Base-by-base conservation (phyloP, 2,329 filamentous ascomycete genomes). In the Diaporthe velutina region DNA sequence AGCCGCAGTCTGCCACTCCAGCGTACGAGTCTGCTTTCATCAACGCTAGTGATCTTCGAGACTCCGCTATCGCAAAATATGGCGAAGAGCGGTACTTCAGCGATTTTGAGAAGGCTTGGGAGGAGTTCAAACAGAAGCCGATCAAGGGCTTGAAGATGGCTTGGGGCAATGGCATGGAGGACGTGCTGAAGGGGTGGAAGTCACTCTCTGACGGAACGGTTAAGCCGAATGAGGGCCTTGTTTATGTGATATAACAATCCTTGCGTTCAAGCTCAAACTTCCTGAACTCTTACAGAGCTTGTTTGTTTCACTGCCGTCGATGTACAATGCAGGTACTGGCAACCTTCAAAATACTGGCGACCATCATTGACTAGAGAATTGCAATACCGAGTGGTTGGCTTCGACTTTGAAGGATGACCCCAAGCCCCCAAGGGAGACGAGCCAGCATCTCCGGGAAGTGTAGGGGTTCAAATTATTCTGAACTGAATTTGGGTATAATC, bases 11-110 rank as follows among this genome's bases (percentile, higher is more conserved):
- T 3, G 54, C 19, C 19, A 19, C 45, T 25, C 55, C 70, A 15
- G 19, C 42, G n/a, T 71, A 71, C 33, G 70, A 71, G 22, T 52
- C 70, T 13, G 55, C 48, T 25, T 57, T 61, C n/a, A 28, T 71
- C n/a, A 71, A 61, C n/a, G 70, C 70, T 3, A 71, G 70, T 12
- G 70, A 61, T 15, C 54, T 71, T 13, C 55, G 70, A 9, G 70
- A 52, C 38, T n/a, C n/a, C n/a, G 70, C 70, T 17, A 61, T 71
- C 22, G 70, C 30, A 10, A 71, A 71, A 19, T 10, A 61, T n/a
- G 70, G 70, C 28, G 55, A 71, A n/a, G 9, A 25, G 8, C 33
- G 25, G 22, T 71, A 71, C 28, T 71, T 61, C 42, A 40, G 8
- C 10, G 70, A 50, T 10, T 60, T 71, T 17, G 42, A 42, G 55